Evolutionary conservation across 257 asterid genomes (phyloP), one percentile per base, ranked within the genome.

Genomic region (Dorcoceras hygrometricum): DNA sequence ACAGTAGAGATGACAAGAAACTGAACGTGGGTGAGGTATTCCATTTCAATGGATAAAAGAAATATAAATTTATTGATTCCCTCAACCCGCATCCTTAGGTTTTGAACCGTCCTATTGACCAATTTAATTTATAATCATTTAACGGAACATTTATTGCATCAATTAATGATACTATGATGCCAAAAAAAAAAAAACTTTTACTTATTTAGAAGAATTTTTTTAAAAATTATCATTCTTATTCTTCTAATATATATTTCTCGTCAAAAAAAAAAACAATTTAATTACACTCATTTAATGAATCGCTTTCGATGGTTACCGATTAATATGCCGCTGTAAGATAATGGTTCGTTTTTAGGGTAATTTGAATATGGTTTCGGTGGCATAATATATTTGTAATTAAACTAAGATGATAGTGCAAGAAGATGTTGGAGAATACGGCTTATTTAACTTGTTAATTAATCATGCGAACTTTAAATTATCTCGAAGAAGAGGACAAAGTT

Each of bases 11-110:
- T 48, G 78, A 72, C 71, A 64, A 69, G 48, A 73, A 59, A 27
- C 65, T 25, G 86, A 80, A 83, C 86, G 57, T 86, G 90, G 88
- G 70, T 80, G 86, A 80, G 62, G 89, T 66, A 69, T 70, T 67
- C 66, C 56, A 57, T 70, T 67, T 65, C 56, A 57, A 18, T 71
- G 43, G 70, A 77, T 73, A 77, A 79, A 55, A 53, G 54, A 61
- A 54, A 12, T 68, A 55, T 56, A 53, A 59, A 25, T 77, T 69
- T 59, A 61, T 71, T 54, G 57, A 58, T 70, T 25, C 80, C 81
- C 83, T 84, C 90, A 78, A 61, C 48, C 75, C 63, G 74, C 63
- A 72, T 75, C 83, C 75, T 67, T 62, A 36, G 26, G 67, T 59
- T 69, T 65, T 46, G 46, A 59, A 53, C 20, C 26, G 19, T 27